Conservation (phyloP, 768 basidiomycete species). For the Russula olivacea region DNA sequence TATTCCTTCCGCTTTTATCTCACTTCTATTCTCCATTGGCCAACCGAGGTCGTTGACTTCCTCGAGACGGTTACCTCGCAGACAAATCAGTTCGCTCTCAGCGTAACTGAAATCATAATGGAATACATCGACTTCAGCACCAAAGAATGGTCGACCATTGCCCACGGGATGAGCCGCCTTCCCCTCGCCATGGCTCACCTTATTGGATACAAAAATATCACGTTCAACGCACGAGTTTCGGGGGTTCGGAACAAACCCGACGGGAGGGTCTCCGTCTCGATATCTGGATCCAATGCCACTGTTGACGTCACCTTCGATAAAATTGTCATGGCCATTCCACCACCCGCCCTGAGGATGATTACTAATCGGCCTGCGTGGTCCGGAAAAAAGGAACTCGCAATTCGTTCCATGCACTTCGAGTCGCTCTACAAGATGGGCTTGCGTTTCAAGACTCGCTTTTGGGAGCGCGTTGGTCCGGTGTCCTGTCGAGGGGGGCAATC, state of each 20-base stretch:
- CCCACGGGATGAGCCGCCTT: constrained; percentile 27
- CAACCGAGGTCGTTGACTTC: constrained; percentile 26
- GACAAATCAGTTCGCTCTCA: constrained; percentile 29
- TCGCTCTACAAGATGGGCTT: constrained; percentile 28
- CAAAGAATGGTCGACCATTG: constrained; percentile 26
- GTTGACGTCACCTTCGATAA: constrained; percentile 24
- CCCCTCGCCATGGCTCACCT: constrained; percentile 26
- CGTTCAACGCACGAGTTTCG: constrained; percentile 25
- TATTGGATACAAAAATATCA: constrained; percentile 26
- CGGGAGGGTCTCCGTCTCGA: constrained; percentile 20
- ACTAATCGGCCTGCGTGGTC: constrained; percentile 26
- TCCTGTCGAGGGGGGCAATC: constrained; percentile 23
- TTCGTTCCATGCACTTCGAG: constrained; percentile 28
- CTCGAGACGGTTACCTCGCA: constrained; percentile 27
- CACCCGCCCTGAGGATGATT: constrained; percentile 28
- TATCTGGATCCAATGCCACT: neutral
- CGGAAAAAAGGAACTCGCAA: constrained; percentile 24
- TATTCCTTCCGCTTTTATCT: constrained; percentile 27
- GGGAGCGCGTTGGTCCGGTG: constrained; percentile 17
- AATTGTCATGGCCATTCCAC: constrained; percentile 27
- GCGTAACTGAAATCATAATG: constrained; percentile 28
- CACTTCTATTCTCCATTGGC: constrained; percentile 14
- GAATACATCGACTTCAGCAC: constrained; percentile 28
- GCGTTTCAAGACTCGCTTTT: constrained; percentile 27
- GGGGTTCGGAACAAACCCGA: constrained; percentile 18